Base-by-base conservation (phyloP, 2,329 filamentous ascomycete genomes). In the Rutstroemia sp. region DNA sequence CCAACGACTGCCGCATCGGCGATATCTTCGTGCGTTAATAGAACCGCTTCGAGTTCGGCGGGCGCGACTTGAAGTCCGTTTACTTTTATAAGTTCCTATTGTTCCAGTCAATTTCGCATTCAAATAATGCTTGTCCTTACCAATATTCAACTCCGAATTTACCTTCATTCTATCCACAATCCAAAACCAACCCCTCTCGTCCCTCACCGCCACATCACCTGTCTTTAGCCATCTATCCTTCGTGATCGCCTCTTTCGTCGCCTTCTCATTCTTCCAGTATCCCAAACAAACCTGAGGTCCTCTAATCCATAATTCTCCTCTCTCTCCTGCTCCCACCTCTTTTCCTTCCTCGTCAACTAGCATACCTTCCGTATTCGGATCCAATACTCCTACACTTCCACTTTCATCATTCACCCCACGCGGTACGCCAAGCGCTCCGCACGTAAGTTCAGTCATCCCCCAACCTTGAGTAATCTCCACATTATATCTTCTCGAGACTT, bases 21-120 rank as follows among this genome's bases (percentile, higher is more conserved):
- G 16, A 82, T 65, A 38, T 76, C 70, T n/a, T 77, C 71, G 48
- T 78, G 74, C 58, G 79, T 75, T 1, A 81, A 68, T 0, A 82
- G 70, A 0, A 76, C 73, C 0, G 75, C 75, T 66, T 81, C 78
- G 0, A 80, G 71, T 60, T 85, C 81, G 1, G 81, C 81, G 0
- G 81, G 81, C 0, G 81, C 79, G 4, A 85, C 81, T 65, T 83
- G 80, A 5, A 81, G 69, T 0, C 78, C 80, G 60, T 81, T 82
- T 56, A 82, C 73, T 74, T 83, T 76, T 76, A 76, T 83, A 52
- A 83, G 71, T 66, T 83, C 79, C 75, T 80, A 57, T 10, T 6
- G 14, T n/a, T 16, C 21, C 69, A 53, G 10, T 34, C 30, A 34
- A 12, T 34, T 34, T 34, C 30, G 30, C 30, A 34, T 34, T 34